Percentiles rank a stretch among this genome's conserved stretches.
These are phyloP conservation scores for Berkeleyomyces basicola DNA, from an alignment of 2,329 filamentous ascomycete genomes.

Conservation along the genomic window DNA sequence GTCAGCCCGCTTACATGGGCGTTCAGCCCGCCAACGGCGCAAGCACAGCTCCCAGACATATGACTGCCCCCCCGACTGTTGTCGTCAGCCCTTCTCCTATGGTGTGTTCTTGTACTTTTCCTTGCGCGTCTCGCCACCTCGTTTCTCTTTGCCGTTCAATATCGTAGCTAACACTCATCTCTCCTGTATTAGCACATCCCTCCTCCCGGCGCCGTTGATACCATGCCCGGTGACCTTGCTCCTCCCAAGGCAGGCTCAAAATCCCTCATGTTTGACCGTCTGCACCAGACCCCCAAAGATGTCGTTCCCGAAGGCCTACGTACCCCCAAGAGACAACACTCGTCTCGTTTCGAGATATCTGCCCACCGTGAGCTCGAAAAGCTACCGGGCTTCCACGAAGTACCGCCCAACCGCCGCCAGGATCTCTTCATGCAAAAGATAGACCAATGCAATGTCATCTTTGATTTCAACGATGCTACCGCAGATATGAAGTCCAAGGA, in stretches of 20 bases:
- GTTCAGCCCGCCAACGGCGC: conserved; percentile 27
- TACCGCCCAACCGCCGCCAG: conserved; percentile 82
- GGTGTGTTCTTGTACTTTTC: conserved; percentile 34
- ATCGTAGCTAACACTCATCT: neutral
- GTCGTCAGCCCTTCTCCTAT: conserved; percentile 90
- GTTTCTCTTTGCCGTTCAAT: neutral
- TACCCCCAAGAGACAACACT: conserved; percentile 92
- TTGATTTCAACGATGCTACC: conserved; percentile 97
- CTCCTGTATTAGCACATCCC: conserved; percentile 54
- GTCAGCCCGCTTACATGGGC: conserved; percentile 18
- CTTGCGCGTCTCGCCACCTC: conserved; percentile 10
- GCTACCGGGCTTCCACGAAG: conserved; percentile 92
- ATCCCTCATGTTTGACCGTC: conserved; percentile 70
- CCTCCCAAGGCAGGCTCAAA: conserved; percentile 86
- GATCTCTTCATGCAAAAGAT: conserved; percentile 99
- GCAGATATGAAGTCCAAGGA: conserved; percentile 99
- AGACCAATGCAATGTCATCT: conserved; percentile 99
- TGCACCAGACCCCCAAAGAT: conserved; percentile 90
- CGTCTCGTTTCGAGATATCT: conserved; percentile 93
- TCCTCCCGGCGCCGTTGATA: conserved; percentile 83
- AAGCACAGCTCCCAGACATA: conserved; percentile 46
- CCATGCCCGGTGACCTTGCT: conserved; percentile 92
- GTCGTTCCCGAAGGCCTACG: conserved; percentile 77
- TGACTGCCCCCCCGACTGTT: conserved; percentile 63
- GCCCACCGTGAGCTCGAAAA: conserved; percentile 94